phyloP scores from a whole-genome alignment of 495 filamentous ascomycete species.

The Rusavskia elegans region DNA sequence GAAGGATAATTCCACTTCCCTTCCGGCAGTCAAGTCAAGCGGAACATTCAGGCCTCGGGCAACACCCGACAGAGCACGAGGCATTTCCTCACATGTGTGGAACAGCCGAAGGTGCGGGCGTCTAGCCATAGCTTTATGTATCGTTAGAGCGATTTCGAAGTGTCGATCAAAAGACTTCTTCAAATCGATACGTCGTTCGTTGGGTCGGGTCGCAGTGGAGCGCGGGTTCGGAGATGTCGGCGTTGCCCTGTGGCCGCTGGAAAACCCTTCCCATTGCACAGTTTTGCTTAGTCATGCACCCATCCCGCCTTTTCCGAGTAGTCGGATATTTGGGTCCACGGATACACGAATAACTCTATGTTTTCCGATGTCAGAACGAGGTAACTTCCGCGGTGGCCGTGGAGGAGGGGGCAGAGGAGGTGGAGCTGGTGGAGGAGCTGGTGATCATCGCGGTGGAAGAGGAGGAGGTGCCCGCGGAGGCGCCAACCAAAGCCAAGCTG shows the following conservation, averaged over 20 bases:
- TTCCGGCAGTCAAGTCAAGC: not conserved
- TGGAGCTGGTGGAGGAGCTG: constrained; percentile 13
- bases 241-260: too few relatives aligned
- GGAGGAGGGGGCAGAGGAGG: constrained; percentile 29
- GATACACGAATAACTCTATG: not conserved
- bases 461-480: constrained; percentile 33
- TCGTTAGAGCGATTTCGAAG: too few relatives aligned
- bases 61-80: not conserved
- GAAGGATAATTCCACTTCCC: constrained; percentile 6
- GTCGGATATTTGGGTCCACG: not conserved
- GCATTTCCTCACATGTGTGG: too few relatives aligned
- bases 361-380: constrained; percentile 51
- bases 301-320: constrained; percentile 4
- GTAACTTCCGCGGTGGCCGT: constrained; percentile 40
- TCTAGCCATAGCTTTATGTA: too few relatives aligned
- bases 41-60: not conserved
- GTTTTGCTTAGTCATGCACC: not conserved
- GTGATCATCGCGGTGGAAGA: constrained; percentile 26
- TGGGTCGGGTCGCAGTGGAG: too few relatives aligned
- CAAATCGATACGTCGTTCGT: too few relatives aligned
- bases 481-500: constrained; percentile 25
- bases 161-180: too few relatives aligned
- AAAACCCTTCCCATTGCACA: too few relatives aligned
- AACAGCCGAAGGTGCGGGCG: too few relatives aligned
- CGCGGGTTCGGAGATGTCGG: not conserved